Base-by-base conservation (phyloP, 371 early-diverging fungal species). In the Mortierella sp. region DNA sequence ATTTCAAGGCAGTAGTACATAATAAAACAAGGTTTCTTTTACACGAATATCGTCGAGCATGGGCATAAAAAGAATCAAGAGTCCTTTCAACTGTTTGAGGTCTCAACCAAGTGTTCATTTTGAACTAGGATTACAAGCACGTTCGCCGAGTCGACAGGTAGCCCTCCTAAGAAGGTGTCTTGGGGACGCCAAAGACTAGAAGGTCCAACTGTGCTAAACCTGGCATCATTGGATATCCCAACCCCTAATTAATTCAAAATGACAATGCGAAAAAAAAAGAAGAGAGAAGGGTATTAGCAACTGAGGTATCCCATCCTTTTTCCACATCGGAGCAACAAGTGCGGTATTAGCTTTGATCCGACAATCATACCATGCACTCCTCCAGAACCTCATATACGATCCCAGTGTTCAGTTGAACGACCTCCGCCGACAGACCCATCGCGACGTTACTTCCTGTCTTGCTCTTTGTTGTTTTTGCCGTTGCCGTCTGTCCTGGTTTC, bases 281-380 rank as follows among this genome's bases (percentile, higher is more conserved):
- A 39, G n/a, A n/a, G n/a, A n/a, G n/a, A n/a, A n/a, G n/a, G n/a
- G n/a, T n/a, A n/a, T n/a, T n/a, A n/a, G n/a, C n/a, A n/a, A n/a
- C n/a, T n/a, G n/a, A n/a, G n/a, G n/a, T n/a, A n/a, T n/a, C n/a
- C n/a, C n/a, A n/a, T n/a, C n/a, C n/a, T n/a, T n/a, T n/a, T n/a
- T n/a, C n/a, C n/a, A n/a, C n/a, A n/a, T n/a, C n/a, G n/a, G n/a
- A n/a, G n/a, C n/a, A n/a, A n/a, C n/a, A n/a, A n/a, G n/a, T n/a
- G n/a, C n/a, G n/a, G n/a, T n/a, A 14, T 39, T 61, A 6, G 1
- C 52, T 64, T 67, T n/a, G n/a, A n/a, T n/a, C n/a, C n/a, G n/a
- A n/a, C n/a, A n/a, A n/a, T n/a, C n/a, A n/a, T n/a, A 81, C 81
- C 77, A 83, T 43, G 43, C 83, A 78, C 50, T 83, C 83, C 5